Conservation (phyloP, 768 basidiomycete genomes). For the Cystofilobasidium bisporidii region DNA sequence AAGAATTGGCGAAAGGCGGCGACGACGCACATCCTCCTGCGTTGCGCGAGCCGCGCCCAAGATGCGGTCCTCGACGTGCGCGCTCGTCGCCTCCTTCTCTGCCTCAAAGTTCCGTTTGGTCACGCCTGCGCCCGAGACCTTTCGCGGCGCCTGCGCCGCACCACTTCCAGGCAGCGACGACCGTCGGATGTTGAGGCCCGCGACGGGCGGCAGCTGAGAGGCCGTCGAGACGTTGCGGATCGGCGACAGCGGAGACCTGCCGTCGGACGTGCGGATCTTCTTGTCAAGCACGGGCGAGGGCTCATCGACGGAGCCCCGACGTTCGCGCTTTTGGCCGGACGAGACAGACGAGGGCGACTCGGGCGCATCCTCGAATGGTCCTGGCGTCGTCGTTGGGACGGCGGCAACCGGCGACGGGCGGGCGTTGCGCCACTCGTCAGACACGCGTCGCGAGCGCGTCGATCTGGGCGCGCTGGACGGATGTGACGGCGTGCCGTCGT, state of each 20-base stretch:
- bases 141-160: not conserved
- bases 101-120: conserved; percentile 8
- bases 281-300: conserved; percentile 19
- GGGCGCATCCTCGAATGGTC: conserved; percentile 9
- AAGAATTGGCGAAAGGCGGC: not conserved
- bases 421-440: conserved; percentile 18
- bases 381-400: conserved; percentile 18
- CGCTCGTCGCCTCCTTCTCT: not conserved
- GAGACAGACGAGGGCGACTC: conserved; percentile 11
- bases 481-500: not conserved
- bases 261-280: conserved; percentile 12
- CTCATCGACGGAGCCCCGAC: conserved; percentile 14
- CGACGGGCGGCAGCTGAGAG: not conserved
- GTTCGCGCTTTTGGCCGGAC: conserved; percentile 16
- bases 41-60: not conserved
- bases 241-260: not conserved
- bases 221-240: conserved; percentile 1
- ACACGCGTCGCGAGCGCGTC: conserved; percentile 7
- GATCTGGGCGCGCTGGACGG: not conserved
- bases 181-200: not conserved
- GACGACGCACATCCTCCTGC: conserved; percentile 15
- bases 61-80: conserved; percentile 9
- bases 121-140: not conserved
- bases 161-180: not conserved
- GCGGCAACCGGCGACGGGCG: not conserved